Evolutionary conservation across 306 rosid genomes (phyloP), one percentile per base, ranked within the genome.

Genomic region (Herpetospermum pedunculosum): DNA sequence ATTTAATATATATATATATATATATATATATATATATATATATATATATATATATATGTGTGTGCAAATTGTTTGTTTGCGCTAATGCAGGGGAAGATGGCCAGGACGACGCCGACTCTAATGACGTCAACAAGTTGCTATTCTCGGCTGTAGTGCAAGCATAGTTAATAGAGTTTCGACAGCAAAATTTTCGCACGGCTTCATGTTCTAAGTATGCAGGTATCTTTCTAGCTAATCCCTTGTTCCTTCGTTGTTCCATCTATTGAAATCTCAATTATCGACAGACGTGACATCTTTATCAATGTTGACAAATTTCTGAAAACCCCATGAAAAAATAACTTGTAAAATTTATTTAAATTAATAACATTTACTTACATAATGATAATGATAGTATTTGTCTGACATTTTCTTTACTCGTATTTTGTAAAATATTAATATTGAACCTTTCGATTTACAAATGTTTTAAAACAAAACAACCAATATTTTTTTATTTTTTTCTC

Each of bases 71-170:
- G 43, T 63, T 75, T 2, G 25, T 43, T 60, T 16, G 72, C 34
- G 16, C 16, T 49, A 34, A 81, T 82, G 85, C 89, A 93, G 98
- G 88, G 62, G 89, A 84, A 76, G 94, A 85, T 74, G 94, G 83
- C 76, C 52, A 19, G 0, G 79, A 59, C 7, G 96, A 75, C 38
- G 69, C 87, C 3, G 92, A 87, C 19, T 74, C 83, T 3, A 79
- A 81, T 46, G 94, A 89, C 55, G 79, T 93, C 57, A 89, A 93
- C 84, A 84, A 88, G 41, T 81, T 91, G 75, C 94, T 93, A 40
- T 93, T 93, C 82, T 93, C 96, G 10, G 88, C 96, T 32, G 84
- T 93, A 64, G 85, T 89, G 70, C 63, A 89, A 74, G 83, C 85
- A 79, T 62, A 81, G 84, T 52, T 13, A 9, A 8, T 10, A 11